phyloP scores from a whole-genome alignment of 345 rosid species.

The Hibiscus syriacus region DNA sequence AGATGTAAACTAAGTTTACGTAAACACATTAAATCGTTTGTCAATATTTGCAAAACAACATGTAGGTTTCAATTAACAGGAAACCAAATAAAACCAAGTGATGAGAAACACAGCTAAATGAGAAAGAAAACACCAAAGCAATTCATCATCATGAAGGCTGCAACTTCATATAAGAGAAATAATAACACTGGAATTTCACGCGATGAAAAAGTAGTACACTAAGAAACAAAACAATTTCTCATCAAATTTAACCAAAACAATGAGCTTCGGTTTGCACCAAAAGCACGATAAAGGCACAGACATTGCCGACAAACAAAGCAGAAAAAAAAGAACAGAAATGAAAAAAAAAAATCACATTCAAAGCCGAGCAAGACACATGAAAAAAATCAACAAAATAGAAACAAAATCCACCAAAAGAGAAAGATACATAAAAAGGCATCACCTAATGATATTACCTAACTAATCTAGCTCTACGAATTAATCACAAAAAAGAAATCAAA shows the following conservation, averaged over 20 bases:
- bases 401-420: background rate
- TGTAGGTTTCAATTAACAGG: background rate
- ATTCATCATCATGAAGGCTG: background rate
- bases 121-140: background rate
- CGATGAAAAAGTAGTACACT: background rate
- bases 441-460: background rate
- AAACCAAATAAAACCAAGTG: background rate
- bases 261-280: background rate
- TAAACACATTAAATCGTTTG: background rate
- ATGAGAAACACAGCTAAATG: background rate
- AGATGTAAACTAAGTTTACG: no score
- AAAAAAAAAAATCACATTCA: background rate
- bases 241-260: conserved; percentile 2
- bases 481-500: background rate
- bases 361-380: no score
- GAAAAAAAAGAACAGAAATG: no score
- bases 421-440: background rate
- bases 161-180: background rate
- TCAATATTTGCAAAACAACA: background rate
- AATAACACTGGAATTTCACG: background rate
- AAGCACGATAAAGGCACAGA: background rate
- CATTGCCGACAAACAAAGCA: background rate
- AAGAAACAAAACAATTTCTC: background rate
- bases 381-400: background rate
- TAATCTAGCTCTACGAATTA: conserved; percentile 17